A percentile compares a stretch with the other conserved stretches of the same genome.
phyloP scores from a whole-genome alignment of 2,329 filamentous ascomycete species.

The Pseudophaeomoniella oleicola region DNA sequence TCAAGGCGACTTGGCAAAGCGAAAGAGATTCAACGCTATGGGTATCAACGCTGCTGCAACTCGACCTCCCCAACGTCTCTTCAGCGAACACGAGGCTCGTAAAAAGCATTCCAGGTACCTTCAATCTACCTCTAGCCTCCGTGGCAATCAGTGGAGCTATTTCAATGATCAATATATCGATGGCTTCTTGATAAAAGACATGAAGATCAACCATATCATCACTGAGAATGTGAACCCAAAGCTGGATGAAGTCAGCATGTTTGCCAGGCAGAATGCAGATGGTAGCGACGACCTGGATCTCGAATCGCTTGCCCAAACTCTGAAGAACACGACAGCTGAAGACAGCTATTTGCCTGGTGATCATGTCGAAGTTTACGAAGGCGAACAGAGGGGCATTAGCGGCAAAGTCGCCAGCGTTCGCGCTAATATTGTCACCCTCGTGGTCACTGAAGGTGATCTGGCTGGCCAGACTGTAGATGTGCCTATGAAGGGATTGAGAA shows the following conservation, averaged over 20 bases:
- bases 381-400: slow-evolving; percentile 82
- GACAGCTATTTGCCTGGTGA: slow-evolving; percentile 85
- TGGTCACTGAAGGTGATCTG: slow-evolving; percentile 70
- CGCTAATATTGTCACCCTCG: slow-evolving; percentile 80
- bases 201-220: slow-evolving; percentile 75
- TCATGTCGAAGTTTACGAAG: slow-evolving; percentile 89
- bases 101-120: slow-evolving; percentile 64
- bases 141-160: slow-evolving; percentile 64
- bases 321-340: slow-evolving; percentile 63
- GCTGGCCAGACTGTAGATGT: slow-evolving; percentile 78
- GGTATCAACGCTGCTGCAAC: slow-evolving; percentile 39
- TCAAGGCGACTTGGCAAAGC: slow-evolving; percentile 48
- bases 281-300: slow-evolving; percentile 89
- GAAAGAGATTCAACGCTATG: slow-evolving; percentile 52
- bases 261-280: slow-evolving; percentile 76
- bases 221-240: slow-evolving; percentile 85
- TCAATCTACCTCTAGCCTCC: slow-evolving; percentile 33
- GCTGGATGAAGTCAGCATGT: slow-evolving; percentile 89
- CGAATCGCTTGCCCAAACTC: slow-evolving; percentile 72
- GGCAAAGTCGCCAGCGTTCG: slow-evolving; percentile 77
- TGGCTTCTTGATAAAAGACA: slow-evolving; percentile 84
- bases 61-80: slow-evolving; percentile 73
- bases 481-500: slow-evolving; percentile 79
- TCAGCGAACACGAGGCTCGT: slow-evolving; percentile 83
- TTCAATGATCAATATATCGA: slow-evolving; percentile 82